These are phyloP conservation scores for Echria macrotheca DNA, from an alignment of 495 filamentous ascomycete genomes.

Conservation along the genomic window DNA sequence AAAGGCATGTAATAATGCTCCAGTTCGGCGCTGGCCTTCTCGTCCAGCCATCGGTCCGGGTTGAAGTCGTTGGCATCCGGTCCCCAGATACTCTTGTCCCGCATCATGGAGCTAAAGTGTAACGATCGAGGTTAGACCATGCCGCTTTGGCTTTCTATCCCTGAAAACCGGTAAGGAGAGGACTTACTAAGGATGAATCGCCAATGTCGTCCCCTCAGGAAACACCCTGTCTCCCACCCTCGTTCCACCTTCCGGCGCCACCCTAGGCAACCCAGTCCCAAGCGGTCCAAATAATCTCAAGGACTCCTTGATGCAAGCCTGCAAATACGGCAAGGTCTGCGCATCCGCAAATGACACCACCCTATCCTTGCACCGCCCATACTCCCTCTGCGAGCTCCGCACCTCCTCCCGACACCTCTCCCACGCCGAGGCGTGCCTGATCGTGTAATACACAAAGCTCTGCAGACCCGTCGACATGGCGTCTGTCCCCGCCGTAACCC, in stretches of 20 bases:
- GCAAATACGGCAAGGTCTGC: constrained; percentile 41
- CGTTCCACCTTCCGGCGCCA: constrained; percentile 46
- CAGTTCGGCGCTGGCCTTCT: background rate
- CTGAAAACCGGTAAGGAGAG: constrained; percentile 7
- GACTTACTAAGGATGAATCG: constrained; percentile 31
- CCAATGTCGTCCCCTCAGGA: constrained; percentile 29
- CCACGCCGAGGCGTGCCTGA: constrained; percentile 27
- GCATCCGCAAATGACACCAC: constrained; percentile 44
- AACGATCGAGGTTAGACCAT: too few species aligned
- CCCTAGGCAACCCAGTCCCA: constrained; percentile 39
- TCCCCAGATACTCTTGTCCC: constrained; percentile 1
- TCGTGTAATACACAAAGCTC: constrained; percentile 24
- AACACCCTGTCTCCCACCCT: constrained; percentile 16
- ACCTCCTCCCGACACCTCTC: constrained; percentile 31
- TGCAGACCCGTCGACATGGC: constrained; percentile 21
- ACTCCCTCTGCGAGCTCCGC: constrained; percentile 21
- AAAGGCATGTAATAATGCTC: background rate
- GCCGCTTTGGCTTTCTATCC: too few species aligned
- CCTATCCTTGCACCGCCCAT: constrained; percentile 32
- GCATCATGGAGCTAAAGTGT: background rate
- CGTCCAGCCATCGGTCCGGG: background rate
- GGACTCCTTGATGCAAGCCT: constrained; percentile 51
- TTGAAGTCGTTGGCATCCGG: background rate
- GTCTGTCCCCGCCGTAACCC: constrained; percentile 40
- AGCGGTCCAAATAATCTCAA: constrained; percentile 53